Evolutionary conservation across 1,284 basidiomycete species (phyloP).

Genomic region (Sporisorium reilianum): DNA sequence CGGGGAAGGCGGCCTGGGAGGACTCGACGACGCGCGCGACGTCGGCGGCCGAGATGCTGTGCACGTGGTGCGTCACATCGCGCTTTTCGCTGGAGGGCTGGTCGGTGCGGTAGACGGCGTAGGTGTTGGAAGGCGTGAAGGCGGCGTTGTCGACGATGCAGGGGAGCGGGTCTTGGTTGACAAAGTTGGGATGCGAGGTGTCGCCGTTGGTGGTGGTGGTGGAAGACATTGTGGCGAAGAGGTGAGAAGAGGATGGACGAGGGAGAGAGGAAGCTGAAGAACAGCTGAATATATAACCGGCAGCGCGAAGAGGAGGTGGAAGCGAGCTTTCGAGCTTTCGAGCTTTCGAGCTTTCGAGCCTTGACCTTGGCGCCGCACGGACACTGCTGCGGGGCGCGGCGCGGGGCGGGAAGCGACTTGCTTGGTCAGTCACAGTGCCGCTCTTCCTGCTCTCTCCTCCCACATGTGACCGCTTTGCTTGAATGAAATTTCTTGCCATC

Average conservation of each 20-base stretch:
- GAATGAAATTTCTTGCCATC: too few species aligned
- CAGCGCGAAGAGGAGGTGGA: too few species aligned
- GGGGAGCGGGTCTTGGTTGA: conserved; percentile 45
- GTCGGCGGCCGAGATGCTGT: conserved; percentile 22
- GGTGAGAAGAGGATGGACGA: not conserved
- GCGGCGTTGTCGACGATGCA: conserved; percentile 62
- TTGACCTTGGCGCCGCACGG: too few species aligned
- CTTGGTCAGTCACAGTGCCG: too few species aligned
- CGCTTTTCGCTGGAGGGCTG: conserved; percentile 17
- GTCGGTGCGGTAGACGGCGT: conserved; percentile 54
- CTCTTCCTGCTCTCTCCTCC: too few species aligned
- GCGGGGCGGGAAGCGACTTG: too few species aligned
- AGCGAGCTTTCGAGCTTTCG: too few species aligned
- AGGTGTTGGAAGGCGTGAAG: conserved; percentile 49
- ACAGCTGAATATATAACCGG: too few species aligned
- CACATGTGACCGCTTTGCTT: too few species aligned
- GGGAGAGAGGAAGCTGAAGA: not conserved
- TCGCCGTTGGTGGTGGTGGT: conserved; percentile 6
- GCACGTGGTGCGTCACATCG: conserved; percentile 40
- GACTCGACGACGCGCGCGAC: conserved; percentile 25
- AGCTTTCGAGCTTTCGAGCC: too few species aligned
- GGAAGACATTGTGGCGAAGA: conserved; percentile 14
- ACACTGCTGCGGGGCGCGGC: too few species aligned
- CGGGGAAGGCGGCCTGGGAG: conserved; percentile 31
- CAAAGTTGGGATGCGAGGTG: conserved; percentile 24